Base-by-base conservation (phyloP, 441 rosid species). In the Gossypium davidsonii region DNA sequence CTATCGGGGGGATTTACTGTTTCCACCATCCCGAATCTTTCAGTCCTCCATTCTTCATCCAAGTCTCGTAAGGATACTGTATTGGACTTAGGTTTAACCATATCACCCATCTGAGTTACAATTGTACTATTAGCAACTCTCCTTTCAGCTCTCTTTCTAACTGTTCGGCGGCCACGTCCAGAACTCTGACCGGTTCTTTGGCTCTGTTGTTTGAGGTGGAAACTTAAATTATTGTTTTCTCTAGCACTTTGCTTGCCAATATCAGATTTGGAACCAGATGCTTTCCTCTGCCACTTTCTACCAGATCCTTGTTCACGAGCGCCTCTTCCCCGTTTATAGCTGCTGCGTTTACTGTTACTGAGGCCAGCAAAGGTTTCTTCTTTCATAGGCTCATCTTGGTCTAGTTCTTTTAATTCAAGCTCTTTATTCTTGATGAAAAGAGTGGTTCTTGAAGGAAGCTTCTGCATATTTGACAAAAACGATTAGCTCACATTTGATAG, bases 111-210 rank as follows among this genome's bases (percentile, higher is more conserved):
- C 23, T 79, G 80, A 23, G 77, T 72, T 34, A 74, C 57, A 39
- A 77, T 65, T 34, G 80, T 74, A 26, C 81, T 84, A 34, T 81
- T 85, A 48, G 73, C 77, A 34, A 51, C 69, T 78, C 67, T 82
- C 81, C 78, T 87, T 61, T 84, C 94, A 59, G 87, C 85, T 78
- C 91, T 89, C 87, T 82, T 95, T 73, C 97, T 82, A 77, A 86
- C 87, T 0, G 98, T 93, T 25, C 94, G 79, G 8, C 90, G 92
- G 65, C 98, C 94, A 61, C 93, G 79, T 70, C 88, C 86, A 72
- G 86, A 78, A 61, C 67, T 73, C 79, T 80, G 91, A 53, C 85
- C 79, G 66, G 81, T 52, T 70, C 74, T 78, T 51, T 67, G 69
- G 6, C 74, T 82, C 70, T 80, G 82, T 62, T 75, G 83, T 73